Base-by-base conservation (phyloP, 2,329 filamentous ascomycete species). In the Cytospora schulzeri region DNA sequence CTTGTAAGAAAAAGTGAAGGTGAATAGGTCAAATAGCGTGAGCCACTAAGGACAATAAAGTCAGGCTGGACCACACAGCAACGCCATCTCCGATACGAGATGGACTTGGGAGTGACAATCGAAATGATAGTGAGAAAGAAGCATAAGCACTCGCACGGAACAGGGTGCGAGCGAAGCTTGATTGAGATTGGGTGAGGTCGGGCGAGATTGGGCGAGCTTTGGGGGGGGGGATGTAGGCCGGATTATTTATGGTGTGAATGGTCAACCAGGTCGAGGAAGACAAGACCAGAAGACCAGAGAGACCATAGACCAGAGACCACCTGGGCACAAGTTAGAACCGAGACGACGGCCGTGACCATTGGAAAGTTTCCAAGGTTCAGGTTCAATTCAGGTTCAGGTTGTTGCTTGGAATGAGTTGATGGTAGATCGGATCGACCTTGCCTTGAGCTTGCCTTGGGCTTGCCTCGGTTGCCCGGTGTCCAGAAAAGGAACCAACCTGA, bases 41-140 rank as follows among this genome's bases (percentile, higher is more conserved):
- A 50, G 52, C 62, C 65, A 61, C 57, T 58, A 62, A 51, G 65
- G 62, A 56, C 57, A 8, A 56, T 53, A 8, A 26, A 53, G 24
- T 52, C n/a, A 7, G 51, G 33, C 24, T 58, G 51, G 57, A 38
- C 57, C 31, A 45, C 22, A 26, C 35, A 24, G 4, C 29, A 38
- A n/a, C 48, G 54, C 50, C 65, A 66, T 66, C 33, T 57, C 59
- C 35, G 55, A 26, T 38, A 22, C 17, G 22, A 33, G 60, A 45
- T 29, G 51, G 57, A 29, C 29, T 57, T 22, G 57, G 22, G 24
- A 28, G 7, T 26, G 33, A 38, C 14, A 24, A 33, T 15, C 33
- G 17, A 33, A 58, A 41, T n/a, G 4, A 26, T 33, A 24, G 26
- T 33, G 8, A 28, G 17, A 17, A 12, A 53, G 29, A 57, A 53